Conservation (phyloP, 129 eudicot genomes). For the Rutidosis leptorrhynchoides region DNA sequence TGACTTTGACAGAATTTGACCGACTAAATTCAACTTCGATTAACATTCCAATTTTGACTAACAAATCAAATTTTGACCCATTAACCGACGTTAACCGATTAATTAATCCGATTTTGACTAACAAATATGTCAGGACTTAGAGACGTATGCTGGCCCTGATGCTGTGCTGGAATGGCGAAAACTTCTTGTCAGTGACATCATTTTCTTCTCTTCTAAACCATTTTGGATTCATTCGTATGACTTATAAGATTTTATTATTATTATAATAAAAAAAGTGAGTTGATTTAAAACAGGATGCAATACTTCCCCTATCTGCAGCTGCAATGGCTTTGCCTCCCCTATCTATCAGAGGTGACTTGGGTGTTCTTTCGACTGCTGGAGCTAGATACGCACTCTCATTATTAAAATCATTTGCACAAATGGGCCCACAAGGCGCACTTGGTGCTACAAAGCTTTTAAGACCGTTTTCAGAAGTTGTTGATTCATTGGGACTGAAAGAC, state of each 20-base stretch:
- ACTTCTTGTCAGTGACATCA: conserved; percentile 71
- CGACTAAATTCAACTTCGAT: too few species aligned
- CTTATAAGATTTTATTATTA: not conserved
- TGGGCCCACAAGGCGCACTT: conserved; percentile 95
- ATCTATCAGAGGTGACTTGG: conserved; percentile 86
- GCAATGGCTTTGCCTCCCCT: conserved; percentile 98
- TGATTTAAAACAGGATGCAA: conserved; percentile 60
- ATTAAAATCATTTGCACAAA: conserved; percentile 77
- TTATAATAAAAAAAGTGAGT: not conserved
- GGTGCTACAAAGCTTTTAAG: conserved; percentile 93
- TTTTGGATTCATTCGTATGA: not conserved
- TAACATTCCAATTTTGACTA: too few species aligned
- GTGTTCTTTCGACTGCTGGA: conserved; percentile 88
- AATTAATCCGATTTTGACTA: too few species aligned
- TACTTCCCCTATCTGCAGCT: conserved; percentile 89
- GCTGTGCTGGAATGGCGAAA: conserved; percentile 92
- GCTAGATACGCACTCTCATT: conserved; percentile 83
- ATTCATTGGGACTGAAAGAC: conserved; percentile 81
- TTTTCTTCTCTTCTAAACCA: conserved; percentile 8
- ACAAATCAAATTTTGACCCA: too few species aligned
- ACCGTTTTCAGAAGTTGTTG: conserved; percentile 72
- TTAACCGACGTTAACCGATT: too few species aligned
- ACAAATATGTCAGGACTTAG: conserved; percentile 73
- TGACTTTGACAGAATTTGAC: too few species aligned
- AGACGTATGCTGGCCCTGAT: conserved; percentile 72